phyloP scores from a whole-genome alignment of 257 asterid species.

The Solanum verrucosum region DNA sequence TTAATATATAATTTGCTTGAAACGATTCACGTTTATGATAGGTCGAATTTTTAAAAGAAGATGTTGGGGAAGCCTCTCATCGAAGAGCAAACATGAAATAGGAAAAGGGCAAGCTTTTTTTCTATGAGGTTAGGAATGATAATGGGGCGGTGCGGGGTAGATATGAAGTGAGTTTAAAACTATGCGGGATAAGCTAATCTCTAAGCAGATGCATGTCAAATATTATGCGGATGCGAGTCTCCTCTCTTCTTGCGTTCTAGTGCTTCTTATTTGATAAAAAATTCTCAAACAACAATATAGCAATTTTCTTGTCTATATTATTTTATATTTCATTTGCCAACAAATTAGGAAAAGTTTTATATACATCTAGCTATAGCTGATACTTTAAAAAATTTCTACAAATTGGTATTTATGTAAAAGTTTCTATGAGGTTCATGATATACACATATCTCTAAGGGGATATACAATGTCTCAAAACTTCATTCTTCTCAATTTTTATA shows the following conservation, averaged over 20 bases:
- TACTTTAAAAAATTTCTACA: neutral
- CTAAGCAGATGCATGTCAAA: neutral
- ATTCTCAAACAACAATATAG: neutral
- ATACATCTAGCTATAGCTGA: neutral
- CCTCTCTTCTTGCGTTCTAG: too few relatives aligned
- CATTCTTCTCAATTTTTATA: neutral
- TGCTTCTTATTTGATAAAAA: too few relatives aligned
- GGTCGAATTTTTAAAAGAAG: neutral
- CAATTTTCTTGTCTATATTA: neutral
- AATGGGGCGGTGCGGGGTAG: rapidly evolving
- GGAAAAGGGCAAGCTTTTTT: neutral
- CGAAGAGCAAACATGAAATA: neutral
- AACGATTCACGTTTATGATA: neutral
- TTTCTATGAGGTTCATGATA: neutral
- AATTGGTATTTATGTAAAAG: neutral
- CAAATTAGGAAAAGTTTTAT: neutral
- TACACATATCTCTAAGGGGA: neutral
- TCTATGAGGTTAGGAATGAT: neutral
- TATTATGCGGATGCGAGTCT: too few relatives aligned
- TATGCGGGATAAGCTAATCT: neutral
- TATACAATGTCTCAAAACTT: too few relatives aligned
- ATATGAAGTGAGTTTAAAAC: neutral
- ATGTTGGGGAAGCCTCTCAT: neutral
- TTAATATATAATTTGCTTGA: too few relatives aligned
- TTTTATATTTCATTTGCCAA: neutral